These are phyloP conservation scores for Magnusiomyces sp. DNA, from an alignment of 1,139 yeast genomes.

Conservation along the genomic window DNA sequence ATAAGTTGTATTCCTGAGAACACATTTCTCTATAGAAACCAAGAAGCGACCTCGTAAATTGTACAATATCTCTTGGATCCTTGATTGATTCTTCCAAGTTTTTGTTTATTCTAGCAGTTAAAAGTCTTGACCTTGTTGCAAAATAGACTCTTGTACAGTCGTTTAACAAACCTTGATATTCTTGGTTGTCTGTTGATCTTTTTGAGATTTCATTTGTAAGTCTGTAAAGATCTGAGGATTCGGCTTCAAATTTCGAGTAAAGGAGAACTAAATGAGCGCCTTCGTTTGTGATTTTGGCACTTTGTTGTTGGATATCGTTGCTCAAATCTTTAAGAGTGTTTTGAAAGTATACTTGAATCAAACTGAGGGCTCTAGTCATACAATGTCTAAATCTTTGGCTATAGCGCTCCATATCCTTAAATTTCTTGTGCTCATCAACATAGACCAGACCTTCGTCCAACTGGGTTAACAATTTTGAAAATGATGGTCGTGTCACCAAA, in stretches of 20 bases:
- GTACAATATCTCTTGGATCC: constrained; percentile 23
- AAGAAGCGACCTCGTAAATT: constrained; percentile 23
- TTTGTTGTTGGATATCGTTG: constrained; percentile 35
- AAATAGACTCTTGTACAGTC: constrained; percentile 64
- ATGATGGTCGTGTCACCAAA: constrained; percentile 50
- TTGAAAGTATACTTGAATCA: constrained; percentile 60
- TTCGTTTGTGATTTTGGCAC: constrained; percentile 24
- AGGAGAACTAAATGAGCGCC: constrained; percentile 45
- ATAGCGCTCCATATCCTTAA: constrained; percentile 65
- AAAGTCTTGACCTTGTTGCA: constrained; percentile 42
- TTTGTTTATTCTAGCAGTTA: constrained; percentile 37
- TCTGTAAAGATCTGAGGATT: constrained; percentile 37
- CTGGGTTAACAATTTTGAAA: constrained; percentile 44
- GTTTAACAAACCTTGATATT: constrained; percentile 56
- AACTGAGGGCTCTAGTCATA: constrained; percentile 70
- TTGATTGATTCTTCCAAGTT: constrained; percentile 21
- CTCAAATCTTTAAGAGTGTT: constrained; percentile 45
- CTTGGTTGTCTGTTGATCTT: constrained; percentile 43
- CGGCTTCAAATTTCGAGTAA: constrained; percentile 53
- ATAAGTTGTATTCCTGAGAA: constrained; percentile 53
- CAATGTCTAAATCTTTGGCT: constrained; percentile 73
- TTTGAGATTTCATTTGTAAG: constrained; percentile 44
- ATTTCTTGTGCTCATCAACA: constrained; percentile 41
- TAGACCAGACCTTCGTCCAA: constrained; percentile 54
- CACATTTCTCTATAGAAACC: constrained; percentile 45